Conservation (phyloP, 192 early-diverging fungal species). For the Linnemannia elongata region DNA sequence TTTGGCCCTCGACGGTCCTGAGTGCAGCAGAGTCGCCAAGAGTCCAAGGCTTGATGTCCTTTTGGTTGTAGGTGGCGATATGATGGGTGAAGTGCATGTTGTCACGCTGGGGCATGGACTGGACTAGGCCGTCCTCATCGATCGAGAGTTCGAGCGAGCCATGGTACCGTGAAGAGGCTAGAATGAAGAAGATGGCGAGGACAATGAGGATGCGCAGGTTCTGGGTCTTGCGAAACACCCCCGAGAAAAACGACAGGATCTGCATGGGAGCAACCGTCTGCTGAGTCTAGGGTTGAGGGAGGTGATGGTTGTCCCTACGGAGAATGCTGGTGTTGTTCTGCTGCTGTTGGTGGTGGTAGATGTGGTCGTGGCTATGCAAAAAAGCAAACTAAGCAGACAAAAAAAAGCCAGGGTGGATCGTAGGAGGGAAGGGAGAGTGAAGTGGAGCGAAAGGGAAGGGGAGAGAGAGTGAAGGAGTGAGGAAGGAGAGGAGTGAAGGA, state of each 20-base stretch:
- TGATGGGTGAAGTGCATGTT: slow-evolving; percentile 46
- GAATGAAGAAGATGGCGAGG: slow-evolving; percentile 30
- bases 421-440: background rate
- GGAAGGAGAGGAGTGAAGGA: background rate
- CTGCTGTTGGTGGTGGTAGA: too few relatives aligned
- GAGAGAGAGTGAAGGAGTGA: too few relatives aligned
- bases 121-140: slow-evolving; percentile 52
- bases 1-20: slow-evolving; percentile 27
- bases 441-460: background rate
- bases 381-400: background rate
- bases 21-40: slow-evolving; percentile 36
- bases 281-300: background rate
- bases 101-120: slow-evolving; percentile 20
- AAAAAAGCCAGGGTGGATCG: background rate
- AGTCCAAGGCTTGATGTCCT: slow-evolving; percentile 46
- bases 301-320: background rate
- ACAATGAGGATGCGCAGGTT: slow-evolving; percentile 27
- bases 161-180: slow-evolving; percentile 50
- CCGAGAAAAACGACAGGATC: background rate
- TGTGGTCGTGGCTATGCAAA: background rate
- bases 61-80: slow-evolving; percentile 37
- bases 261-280: background rate
- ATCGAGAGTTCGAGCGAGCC: slow-evolving; percentile 48
- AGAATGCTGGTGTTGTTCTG: background rate
- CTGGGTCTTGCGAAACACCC: slow-evolving; percentile 29